phyloP scores from a whole-genome alignment of 148 eudicot species.

The Nepenthes gracilis region DNA sequence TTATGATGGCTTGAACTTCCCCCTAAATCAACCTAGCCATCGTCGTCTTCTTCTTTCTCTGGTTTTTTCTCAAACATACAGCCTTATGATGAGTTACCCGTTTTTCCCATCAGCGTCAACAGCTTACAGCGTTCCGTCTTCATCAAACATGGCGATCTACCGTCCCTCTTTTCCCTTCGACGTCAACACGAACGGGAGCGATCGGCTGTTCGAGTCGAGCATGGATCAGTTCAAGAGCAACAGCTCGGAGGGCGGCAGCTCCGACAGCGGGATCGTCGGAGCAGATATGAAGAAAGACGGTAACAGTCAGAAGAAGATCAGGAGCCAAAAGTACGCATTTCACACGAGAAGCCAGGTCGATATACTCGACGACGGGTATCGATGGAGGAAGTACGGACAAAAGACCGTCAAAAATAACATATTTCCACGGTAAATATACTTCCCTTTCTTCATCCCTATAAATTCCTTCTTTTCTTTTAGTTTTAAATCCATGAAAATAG shows the following conservation, averaged over 20 bases:
- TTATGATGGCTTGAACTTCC: not conserved
- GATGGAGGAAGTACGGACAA: conserved; percentile 40
- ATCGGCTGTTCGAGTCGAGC: not conserved
- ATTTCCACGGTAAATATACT: conserved; percentile 19
- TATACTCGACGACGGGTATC: conserved; percentile 34
- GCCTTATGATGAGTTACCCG: not conserved
- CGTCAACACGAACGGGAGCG: not conserved
- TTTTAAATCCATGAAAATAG: not conserved
- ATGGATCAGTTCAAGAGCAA: conserved; percentile 2
- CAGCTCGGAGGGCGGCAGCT: conserved; percentile 4
- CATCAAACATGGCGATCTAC: not conserved
- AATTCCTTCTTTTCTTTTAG: not conserved
- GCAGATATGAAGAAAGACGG: not conserved
- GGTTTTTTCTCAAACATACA: not conserved
- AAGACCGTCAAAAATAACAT: conserved; percentile 31
- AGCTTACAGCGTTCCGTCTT: not conserved
- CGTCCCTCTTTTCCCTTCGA: not conserved
- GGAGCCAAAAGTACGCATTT: conserved; percentile 22
- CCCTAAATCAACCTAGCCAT: not conserved
- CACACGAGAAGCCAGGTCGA: conserved; percentile 35
- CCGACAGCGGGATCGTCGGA: not conserved
- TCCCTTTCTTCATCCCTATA: not conserved
- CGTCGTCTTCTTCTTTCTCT: not conserved
- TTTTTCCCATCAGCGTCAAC: not conserved
- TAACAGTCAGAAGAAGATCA: conserved; percentile 13